phyloP scores from a whole-genome alignment of 768 basidiomycete species.

The Chiua virens region DNA sequence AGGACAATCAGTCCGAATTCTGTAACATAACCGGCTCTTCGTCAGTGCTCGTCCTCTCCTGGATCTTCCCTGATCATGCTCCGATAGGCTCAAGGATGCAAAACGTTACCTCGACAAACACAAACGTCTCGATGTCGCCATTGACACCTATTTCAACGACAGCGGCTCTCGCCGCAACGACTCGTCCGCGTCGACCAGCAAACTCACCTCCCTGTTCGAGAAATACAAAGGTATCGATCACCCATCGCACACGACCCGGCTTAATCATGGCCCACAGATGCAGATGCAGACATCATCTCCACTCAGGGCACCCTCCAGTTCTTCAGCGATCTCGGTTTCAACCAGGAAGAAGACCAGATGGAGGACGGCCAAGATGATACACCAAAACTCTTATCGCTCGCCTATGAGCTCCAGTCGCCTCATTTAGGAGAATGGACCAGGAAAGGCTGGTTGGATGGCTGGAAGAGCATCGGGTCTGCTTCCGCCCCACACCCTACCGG shows the following conservation, averaged over 20 bases:
- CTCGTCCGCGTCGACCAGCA: conserved; percentile 47
- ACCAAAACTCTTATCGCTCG: conserved; percentile 71
- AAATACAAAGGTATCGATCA: conserved; percentile 58
- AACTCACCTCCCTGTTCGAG: conserved; percentile 59
- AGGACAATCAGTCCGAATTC: conserved; percentile 58
- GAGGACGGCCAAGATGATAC: conserved; percentile 70
- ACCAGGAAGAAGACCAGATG: conserved; percentile 48
- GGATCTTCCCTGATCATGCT: background rate
- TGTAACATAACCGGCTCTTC: conserved; percentile 66
- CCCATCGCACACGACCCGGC: background rate
- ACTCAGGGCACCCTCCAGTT: conserved; percentile 80
- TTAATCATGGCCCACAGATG: conserved; percentile 1
- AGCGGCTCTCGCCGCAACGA: conserved; percentile 6
- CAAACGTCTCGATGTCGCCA: conserved; percentile 67
- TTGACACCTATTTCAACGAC: conserved; percentile 72
- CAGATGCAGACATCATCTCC: conserved; percentile 60
- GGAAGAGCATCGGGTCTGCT: conserved; percentile 70
- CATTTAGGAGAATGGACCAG: conserved; percentile 68
- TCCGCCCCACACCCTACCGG: background rate
- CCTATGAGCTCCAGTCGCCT: conserved; percentile 78
- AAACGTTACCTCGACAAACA: conserved; percentile 68
- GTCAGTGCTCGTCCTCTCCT: conserved; percentile 41
- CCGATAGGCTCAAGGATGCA: conserved; percentile 50
- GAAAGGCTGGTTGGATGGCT: conserved; percentile 77
- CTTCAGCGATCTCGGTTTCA: conserved; percentile 41